Evolutionary conservation across 2,329 filamentous ascomycete genomes (phyloP), one percentile per base, ranked within the genome.

Genomic region (Aureobasidium melanogenum): DNA sequence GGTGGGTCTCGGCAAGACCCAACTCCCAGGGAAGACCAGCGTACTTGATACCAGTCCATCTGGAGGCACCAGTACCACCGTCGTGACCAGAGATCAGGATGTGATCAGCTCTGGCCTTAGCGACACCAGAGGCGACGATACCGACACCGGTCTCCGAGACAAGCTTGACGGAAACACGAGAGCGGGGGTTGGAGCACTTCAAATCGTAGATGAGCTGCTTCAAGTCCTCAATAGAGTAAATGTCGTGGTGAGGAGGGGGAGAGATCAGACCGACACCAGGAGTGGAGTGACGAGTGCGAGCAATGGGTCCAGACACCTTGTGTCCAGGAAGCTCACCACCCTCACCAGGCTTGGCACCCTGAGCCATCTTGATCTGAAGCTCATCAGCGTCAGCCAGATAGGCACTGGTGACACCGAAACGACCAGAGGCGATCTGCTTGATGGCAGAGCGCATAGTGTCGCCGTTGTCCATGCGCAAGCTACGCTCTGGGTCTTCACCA

Each of bases 1-100:
- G 93, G 73, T 97, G 93, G 48, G 92, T 97, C 79, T 97, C 93
- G 6, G 93, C 93, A 69, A 97, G 88, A 83, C 93, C 93, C 67
- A 97, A 74, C 75, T 97, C 93, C 92, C 92, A 97, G 28, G 93
- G 93, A 38, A 97, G 85, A 82, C 93, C 93, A 55, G 92, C 93
- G 74, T 97, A 96, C 77, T 97, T 97, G 85, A 96, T 97, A 80
- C 93, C 93, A 70, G 93, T 97, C 93, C 93, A 97, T 75, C 93
- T 83, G 56, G 92, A 97, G 63, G 93, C 93, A 81, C 93, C 93
- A 64, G 93, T 97, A 74, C 93, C 93, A 80, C 93, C 93, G 71
- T 97, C 93, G 72, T 97, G 93, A 67, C 93, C 93, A 65, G 93
- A 96, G 70, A 97, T 97, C 70, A 97, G 77, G 66, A 97, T 96